A percentile compares a stretch with the other conserved stretches of the same genome.
Conservation (phyloP, 345 rosid species). For the Gossypioides kirkii region DNA sequence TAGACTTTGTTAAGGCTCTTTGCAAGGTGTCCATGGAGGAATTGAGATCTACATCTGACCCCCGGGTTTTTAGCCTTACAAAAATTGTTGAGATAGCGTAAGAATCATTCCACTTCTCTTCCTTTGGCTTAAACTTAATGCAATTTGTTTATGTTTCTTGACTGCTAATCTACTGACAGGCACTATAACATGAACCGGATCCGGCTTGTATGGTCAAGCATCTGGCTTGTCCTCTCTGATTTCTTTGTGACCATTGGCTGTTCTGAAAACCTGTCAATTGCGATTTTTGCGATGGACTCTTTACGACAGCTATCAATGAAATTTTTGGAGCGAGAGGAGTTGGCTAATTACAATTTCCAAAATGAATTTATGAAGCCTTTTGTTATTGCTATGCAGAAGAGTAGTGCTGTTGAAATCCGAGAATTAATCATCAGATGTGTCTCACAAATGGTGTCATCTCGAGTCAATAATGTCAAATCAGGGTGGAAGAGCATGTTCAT, state of each 20-base stretch:
- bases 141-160: constrained; percentile 20
- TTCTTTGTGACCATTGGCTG: constrained; percentile 97
- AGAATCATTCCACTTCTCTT: constrained; percentile 25
- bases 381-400: constrained; percentile 97
- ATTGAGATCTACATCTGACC: constrained; percentile 86
- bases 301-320: constrained; percentile 95
- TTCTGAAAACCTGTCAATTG: constrained; percentile 91
- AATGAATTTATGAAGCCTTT: constrained; percentile 99
- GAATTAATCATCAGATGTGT: constrained; percentile 96
- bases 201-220: constrained; percentile 98
- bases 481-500: constrained; percentile 99
- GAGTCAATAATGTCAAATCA: constrained; percentile 92
- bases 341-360: constrained; percentile 96
- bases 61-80: constrained; percentile 94
- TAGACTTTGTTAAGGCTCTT: constrained; percentile 95
- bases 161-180: constrained; percentile 37
- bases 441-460: constrained; percentile 95
- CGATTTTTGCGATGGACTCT: constrained; percentile 98
- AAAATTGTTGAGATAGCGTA: constrained; percentile 99
- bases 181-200: constrained; percentile 99
- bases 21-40: constrained; percentile 99
- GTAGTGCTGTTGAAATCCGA: constrained; percentile 94
- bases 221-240: constrained; percentile 93
- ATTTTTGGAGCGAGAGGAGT: constrained; percentile 90
- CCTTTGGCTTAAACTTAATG: constrained; percentile 12